Evolutionary conservation across 1,284 basidiomycete genomes (phyloP).

Genomic region (Pseudozyma tsukubaensis): DNA sequence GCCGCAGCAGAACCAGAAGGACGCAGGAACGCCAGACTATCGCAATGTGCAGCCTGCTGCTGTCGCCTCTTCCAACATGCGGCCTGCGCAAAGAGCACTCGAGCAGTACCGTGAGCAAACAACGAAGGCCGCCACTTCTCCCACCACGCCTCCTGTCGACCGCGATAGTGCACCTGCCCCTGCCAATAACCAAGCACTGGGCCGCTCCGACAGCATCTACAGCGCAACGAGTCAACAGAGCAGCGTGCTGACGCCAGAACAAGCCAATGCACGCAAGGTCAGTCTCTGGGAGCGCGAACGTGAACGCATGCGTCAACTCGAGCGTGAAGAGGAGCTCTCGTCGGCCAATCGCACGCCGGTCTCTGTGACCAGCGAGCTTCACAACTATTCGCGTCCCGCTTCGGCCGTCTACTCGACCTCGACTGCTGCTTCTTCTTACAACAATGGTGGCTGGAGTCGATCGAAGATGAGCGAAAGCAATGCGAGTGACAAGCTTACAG

Average conservation of each 20-base stretch:
- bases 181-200: neutral
- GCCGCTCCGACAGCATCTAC: slow-evolving; percentile 23
- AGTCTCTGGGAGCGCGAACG: slow-evolving; percentile 56
- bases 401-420: slow-evolving; percentile 21
- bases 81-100: slow-evolving; percentile 48
- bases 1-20: slow-evolving; percentile 8
- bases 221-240: slow-evolving; percentile 16
- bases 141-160: slow-evolving; percentile 10
- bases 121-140: slow-evolving; percentile 11
- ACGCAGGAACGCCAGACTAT: slow-evolving; percentile 4
- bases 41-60: slow-evolving; percentile 10
- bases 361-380: slow-evolving; percentile 9
- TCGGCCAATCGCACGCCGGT: slow-evolving; percentile 8
- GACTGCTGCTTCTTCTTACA: slow-evolving; percentile 18
- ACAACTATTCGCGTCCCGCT: slow-evolving; percentile 14
- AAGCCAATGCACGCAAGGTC: slow-evolving; percentile 32
- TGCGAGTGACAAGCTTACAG: slow-evolving; percentile 10
- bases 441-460: slow-evolving; percentile 12
- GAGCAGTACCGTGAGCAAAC: slow-evolving; percentile 37
- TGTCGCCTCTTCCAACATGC: slow-evolving; percentile 12
- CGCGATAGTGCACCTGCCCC: neutral
- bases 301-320: slow-evolving; percentile 48
- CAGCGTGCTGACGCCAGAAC: neutral
- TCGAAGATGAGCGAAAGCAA: slow-evolving; percentile 24
- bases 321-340: slow-evolving; percentile 48